Base-by-base conservation (phyloP, 148 eudicot genomes). In the Persicaria tinctoria region DNA sequence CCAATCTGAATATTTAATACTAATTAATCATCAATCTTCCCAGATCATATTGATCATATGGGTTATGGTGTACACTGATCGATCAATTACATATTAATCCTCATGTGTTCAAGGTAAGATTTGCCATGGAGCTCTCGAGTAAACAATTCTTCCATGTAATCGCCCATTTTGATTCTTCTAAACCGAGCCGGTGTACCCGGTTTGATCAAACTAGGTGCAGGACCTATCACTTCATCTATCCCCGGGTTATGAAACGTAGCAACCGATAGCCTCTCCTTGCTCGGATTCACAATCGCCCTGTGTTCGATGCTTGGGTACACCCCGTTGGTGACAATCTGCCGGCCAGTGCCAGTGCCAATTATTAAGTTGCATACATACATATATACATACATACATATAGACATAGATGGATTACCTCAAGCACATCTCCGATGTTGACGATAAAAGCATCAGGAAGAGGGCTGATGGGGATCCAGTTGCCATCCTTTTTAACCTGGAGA, bases 221-320 rank as follows among this genome's bases (percentile, higher is more conserved):
- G 82, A 12, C 80, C 78, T 1, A 79, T 9, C 27, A 79, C 82
- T 49, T 20, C 56, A 3, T 23, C 51, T 9, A 60, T n/a, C 64
- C 70, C 16, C 4, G 80, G 78, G 45, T 18, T 47, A 57, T 74
- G 32, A 27, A 82, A 76, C 51, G 82, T 11, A 4, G 78, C 82
- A 8, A 83, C 75, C n/a, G 85, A 73, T 49, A 78, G 38, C 63
- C 83, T 83, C 82, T 83, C 83, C 74, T 78, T 78, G 5, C 8
- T 55, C 10, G 76, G 45, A 32, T 83, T 80, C 17, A 80, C 81
- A 0, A 80, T 73, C 20, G 81, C 81, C 3, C 86, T 69, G 63
- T 83, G 85, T 77, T 64, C 53, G 1, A 75, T 20, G 69, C 86
- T 80, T 6, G 23, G 57, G 68, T 80, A 80, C 62, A 51, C 56